Conservation (phyloP, 805 yeast species). For the Zygosaccharomyces gambellarensis region DNA sequence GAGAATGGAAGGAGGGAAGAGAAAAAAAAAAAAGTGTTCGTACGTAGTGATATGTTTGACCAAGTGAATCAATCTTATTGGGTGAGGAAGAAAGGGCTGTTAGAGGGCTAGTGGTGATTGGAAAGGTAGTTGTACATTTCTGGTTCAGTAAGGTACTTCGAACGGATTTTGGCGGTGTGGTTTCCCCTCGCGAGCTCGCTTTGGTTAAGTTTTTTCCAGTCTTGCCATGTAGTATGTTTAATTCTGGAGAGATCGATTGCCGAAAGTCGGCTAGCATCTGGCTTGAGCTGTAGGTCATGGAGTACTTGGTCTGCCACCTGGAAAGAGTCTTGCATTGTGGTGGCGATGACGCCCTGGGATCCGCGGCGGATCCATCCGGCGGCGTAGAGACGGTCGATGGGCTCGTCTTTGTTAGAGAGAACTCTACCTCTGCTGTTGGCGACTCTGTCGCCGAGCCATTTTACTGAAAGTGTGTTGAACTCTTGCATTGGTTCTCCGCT, state of each 20-base stretch:
- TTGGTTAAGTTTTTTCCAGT: conserved; percentile 26
- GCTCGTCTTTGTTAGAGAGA: conserved; percentile 19
- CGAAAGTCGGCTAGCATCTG: neutral
- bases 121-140: conserved; percentile 12
- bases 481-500: conserved; percentile 61
- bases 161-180: conserved; percentile 14
- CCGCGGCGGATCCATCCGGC: conserved; percentile 91
- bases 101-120: neutral
- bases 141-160: conserved; percentile 15
- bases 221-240: conserved; percentile 30
- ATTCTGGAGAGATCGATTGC: conserved; percentile 10
- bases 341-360: conserved; percentile 84
- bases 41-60: too few relatives aligned
- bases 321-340: conserved; percentile 82
- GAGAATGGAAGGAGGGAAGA: too few relatives aligned
- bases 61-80: conserved; percentile 8
- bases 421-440: conserved; percentile 45
- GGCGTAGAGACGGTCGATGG: conserved; percentile 55
- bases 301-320: conserved; percentile 63
- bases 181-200: conserved; percentile 23
- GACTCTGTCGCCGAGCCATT: conserved; percentile 49
- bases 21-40: too few relatives aligned
- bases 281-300: conserved; percentile 43
- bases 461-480: conserved; percentile 45
- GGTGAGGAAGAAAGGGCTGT: neutral